These are phyloP conservation scores for Hypoxylon sp. DNA, from an alignment of 2,329 filamentous ascomycete species.

Conservation along the genomic window DNA sequence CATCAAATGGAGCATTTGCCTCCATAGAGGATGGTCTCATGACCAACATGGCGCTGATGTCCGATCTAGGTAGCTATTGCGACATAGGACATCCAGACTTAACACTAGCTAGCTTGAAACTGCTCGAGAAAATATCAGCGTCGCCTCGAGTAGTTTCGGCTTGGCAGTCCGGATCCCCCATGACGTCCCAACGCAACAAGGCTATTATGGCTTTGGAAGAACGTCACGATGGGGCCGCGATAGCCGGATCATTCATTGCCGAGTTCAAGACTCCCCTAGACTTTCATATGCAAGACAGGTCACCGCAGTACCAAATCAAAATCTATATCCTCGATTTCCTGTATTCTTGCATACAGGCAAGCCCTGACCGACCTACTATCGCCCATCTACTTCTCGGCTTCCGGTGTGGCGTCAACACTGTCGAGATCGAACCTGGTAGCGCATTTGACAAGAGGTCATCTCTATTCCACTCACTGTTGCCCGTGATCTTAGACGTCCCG, in stretches of 20 bases:
- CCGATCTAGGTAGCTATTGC: conserved; percentile 86
- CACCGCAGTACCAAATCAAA: conserved; percentile 82
- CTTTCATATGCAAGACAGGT: conserved; percentile 72
- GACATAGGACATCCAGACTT: conserved; percentile 83
- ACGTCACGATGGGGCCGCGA: conserved; percentile 80
- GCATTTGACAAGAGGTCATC: conserved; percentile 77
- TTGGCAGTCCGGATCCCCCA: conserved; percentile 68
- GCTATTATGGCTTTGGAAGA: conserved; percentile 88
- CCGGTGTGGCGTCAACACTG: conserved; percentile 73
- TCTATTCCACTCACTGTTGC: conserved; percentile 83
- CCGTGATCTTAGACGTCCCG: conserved; percentile 74
- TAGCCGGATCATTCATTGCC: conserved; percentile 75
- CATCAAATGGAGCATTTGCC: conserved; percentile 75
- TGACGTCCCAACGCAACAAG: conserved; percentile 76
- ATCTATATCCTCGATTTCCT: conserved; percentile 86
- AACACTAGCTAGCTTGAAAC: conserved; percentile 79
- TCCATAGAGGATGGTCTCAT: conserved; percentile 93
- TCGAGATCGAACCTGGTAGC: conserved; percentile 74
- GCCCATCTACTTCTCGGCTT: conserved; percentile 93
- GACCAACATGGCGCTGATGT: conserved; percentile 79
- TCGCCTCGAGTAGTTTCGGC: conserved; percentile 81
- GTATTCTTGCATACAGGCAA: conserved; percentile 78
- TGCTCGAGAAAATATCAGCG: conserved; percentile 86
- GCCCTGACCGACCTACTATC: conserved; percentile 81
- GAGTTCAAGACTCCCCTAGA: conserved; percentile 77